These are phyloP conservation scores for Entoloma clypeatum DNA, from an alignment of 1,284 basidiomycete species.

Conservation along the genomic window DNA sequence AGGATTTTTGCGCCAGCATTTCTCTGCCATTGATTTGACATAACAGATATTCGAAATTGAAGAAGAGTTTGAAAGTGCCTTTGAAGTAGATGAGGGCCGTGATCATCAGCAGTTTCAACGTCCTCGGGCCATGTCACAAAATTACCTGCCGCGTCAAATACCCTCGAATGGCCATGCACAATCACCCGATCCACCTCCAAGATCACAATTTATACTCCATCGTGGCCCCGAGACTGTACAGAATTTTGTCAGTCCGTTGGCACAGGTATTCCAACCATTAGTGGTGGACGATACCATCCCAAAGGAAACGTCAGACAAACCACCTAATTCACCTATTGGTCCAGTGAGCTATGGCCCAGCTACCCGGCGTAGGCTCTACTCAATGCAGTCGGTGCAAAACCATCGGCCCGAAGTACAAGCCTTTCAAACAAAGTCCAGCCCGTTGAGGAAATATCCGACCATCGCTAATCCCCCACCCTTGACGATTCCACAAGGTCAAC, in stretches of 20 bases:
- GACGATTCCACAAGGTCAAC: too few relatives aligned
- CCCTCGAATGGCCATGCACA: constrained; percentile 9
- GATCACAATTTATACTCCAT: constrained; percentile 45
- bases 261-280: constrained; percentile 69
- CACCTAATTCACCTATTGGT: constrained; percentile 11
- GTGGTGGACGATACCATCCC: constrained; percentile 46
- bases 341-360: constrained; percentile 57
- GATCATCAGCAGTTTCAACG: constrained; percentile 24
- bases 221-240: constrained; percentile 40
- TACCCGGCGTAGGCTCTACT: constrained; percentile 52
- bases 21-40: not conserved
- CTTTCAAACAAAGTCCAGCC: constrained; percentile 13
- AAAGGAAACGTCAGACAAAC: constrained; percentile 29
- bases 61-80: constrained; percentile 60
- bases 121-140: constrained; percentile 22
- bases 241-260: constrained; percentile 57
- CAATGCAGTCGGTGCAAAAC: constrained; percentile 32
- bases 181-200: constrained; percentile 33
- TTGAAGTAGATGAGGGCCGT: constrained; percentile 43
- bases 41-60: constrained; percentile 80
- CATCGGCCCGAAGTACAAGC: constrained; percentile 11
- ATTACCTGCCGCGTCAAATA: constrained; percentile 14
- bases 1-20: not conserved
- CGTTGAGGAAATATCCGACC: constrained; percentile 22
- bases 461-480: constrained; percentile 13